Conservation (phyloP, 2,329 filamentous ascomycete genomes). For the Neofusicoccum kwambonambiense region DNA sequence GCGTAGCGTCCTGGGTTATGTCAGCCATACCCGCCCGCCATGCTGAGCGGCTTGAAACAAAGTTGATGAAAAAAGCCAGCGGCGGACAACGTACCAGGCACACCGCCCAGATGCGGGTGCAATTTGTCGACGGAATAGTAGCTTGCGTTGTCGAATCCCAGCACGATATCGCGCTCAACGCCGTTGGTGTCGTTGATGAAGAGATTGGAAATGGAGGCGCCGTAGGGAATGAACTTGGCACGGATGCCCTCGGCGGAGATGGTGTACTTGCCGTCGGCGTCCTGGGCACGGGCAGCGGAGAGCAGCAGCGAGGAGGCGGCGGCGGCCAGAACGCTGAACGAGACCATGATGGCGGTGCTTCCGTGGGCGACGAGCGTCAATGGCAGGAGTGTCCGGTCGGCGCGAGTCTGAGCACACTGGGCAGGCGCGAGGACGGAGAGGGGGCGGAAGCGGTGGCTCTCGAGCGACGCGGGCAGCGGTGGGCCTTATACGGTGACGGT, state of each 20-base stretch:
- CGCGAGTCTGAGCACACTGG: not conserved
- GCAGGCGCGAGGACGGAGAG: not conserved
- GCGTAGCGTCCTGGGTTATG: slow-evolving; percentile 59
- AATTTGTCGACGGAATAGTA: slow-evolving; percentile 64
- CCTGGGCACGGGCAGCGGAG: slow-evolving; percentile 15
- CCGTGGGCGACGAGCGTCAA: not conserved
- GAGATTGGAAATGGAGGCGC: slow-evolving; percentile 70
- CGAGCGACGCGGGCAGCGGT: not conserved
- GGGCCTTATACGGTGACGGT: not conserved
- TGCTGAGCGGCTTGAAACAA: not conserved
- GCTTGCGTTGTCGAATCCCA: slow-evolving; percentile 73
- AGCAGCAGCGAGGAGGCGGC: not conserved
- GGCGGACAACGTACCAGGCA: slow-evolving; percentile 54
- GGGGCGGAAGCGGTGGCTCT: not conserved
- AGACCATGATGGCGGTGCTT: slow-evolving; percentile 1
- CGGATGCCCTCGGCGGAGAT: slow-evolving; percentile 66
- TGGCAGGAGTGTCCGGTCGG: not conserved
- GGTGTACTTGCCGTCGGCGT: slow-evolving; percentile 63
- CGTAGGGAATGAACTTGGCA: slow-evolving; percentile 71
- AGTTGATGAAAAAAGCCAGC: too few relatives aligned
- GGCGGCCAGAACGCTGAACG: not conserved
- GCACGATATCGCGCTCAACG: slow-evolving; percentile 67
- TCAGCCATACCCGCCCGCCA: not conserved
- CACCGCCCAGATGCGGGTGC: slow-evolving; percentile 70
- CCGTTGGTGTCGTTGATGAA: slow-evolving; percentile 69